Evolutionary conservation across 1,284 basidiomycete genomes (phyloP).

Genomic region (Grifola frondosa): DNA sequence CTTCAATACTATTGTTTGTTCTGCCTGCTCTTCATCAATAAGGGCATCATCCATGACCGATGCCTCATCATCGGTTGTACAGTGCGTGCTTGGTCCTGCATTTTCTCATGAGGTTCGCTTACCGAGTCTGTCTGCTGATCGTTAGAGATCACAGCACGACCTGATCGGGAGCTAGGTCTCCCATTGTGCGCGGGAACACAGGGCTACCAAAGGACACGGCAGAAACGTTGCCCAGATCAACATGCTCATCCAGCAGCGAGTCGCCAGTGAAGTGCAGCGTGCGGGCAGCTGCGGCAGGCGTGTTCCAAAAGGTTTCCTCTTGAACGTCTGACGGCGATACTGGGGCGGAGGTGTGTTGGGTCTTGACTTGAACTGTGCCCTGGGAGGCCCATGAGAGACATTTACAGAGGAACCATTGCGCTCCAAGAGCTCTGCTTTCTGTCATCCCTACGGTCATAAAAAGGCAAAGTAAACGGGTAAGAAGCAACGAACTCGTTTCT

Average conservation of each 20-base stretch:
- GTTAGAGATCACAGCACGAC: not conserved
- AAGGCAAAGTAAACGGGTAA: not conserved
- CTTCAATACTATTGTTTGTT: constrained; percentile 14
- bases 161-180: not conserved
- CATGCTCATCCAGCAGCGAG: constrained; percentile 59
- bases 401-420: constrained; percentile 19
- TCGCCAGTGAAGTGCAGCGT: constrained; percentile 62
- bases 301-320: constrained; percentile 62
- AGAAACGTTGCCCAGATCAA: constrained; percentile 55
- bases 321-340: constrained; percentile 29
- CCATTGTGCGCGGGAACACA: constrained; percentile 13
- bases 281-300: constrained; percentile 53
- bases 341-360: constrained; percentile 23
- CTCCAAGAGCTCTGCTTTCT: constrained; percentile 47
- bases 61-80: not conserved
- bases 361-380: constrained; percentile 5
- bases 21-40: too few relatives aligned
- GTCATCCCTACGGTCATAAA: not conserved
- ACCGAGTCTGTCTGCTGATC: not conserved
- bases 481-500: constrained; percentile 41
- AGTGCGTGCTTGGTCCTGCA: not conserved
- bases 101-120: not conserved
- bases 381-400: not conserved
- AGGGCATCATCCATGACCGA: constrained; percentile 1
- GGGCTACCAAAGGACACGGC: constrained; percentile 53